These are phyloP conservation scores for Solanum corneliomulleri DNA, from an alignment of 257 asterid species.

Conservation along the genomic window DNA sequence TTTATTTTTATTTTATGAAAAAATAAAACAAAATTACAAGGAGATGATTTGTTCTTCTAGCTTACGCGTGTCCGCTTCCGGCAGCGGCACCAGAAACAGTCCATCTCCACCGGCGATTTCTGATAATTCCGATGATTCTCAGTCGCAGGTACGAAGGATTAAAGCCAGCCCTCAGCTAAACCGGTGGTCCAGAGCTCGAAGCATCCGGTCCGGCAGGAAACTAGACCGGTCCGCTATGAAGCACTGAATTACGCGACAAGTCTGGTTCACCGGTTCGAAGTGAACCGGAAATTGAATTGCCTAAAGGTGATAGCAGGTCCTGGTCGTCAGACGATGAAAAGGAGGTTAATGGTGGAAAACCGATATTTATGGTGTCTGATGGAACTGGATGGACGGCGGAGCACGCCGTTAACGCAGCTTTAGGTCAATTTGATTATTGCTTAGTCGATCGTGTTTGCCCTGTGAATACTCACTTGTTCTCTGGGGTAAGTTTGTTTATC, in stretches of 20 bases:
- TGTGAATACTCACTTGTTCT: constrained; percentile 78
- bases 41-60: constrained; percentile 36
- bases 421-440: constrained; percentile 91
- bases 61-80: constrained; percentile 11
- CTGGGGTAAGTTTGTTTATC: constrained; percentile 50
- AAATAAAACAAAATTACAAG: not conserved
- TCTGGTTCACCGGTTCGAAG: constrained; percentile 2
- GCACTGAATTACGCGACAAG: not conserved
- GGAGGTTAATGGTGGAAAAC: constrained; percentile 32
- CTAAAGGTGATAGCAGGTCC: constrained; percentile 5
- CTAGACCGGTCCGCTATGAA: constrained; percentile 32
- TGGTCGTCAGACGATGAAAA: constrained; percentile 13
- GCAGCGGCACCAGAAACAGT: constrained; percentile 7
- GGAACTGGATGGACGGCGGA: constrained; percentile 99
- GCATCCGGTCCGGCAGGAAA: constrained; percentile 71
- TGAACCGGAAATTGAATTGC: not conserved
- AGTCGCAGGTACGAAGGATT: constrained; percentile 25
- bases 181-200: constrained; percentile 93
- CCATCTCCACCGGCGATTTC: constrained; percentile 15
- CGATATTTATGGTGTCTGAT: constrained; percentile 82
- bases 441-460: constrained; percentile 80
- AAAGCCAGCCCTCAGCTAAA: constrained; percentile 65
- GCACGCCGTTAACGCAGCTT: constrained; percentile 79
- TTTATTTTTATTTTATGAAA: not conserved
- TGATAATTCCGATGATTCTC: constrained; percentile 14